Base-by-base conservation (phyloP, 768 basidiomycete genomes). In the Albatrellus ellisii region DNA sequence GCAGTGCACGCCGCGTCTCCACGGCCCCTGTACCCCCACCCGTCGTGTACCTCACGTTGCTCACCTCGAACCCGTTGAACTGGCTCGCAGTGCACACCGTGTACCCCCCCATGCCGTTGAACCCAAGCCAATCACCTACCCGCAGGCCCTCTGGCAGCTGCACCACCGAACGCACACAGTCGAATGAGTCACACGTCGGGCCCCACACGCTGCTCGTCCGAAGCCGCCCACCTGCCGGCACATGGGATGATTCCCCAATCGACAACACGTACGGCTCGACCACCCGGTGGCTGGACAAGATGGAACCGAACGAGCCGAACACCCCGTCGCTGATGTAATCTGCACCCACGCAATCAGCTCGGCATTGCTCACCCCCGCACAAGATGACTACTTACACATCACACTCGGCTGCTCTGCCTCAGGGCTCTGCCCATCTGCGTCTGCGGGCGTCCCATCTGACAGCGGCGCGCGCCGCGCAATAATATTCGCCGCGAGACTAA, bases 321-420 rank as follows among this genome's bases (percentile, higher is more conserved):
- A 98, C 90, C 32, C 94, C 94, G 60, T 98, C 94, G 65, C 97
- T 98, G 73, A 98, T 90, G 68, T 98, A 98, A 68, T 97, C 91
- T 95, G 60, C 26, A 29, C 7, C 27, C n/a, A n/a, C n/a, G n/a
- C n/a, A n/a, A n/a, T n/a, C n/a, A n/a, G n/a, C 14, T 24, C 34
- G 17, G 29, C 29, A 22, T 6, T 25, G 27, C 26, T 11, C 20
- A 12, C 29, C 29, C 12, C 29, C 29, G 29, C 17, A 24, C 25
- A 43, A 32, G 43, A 52, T 55, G 55, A 46, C 42, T 14, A 73
- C 91, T 60, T 63, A 95, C 91, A 95, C 94, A 97, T 99, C 51
- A 90, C 80, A 47, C 64, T 67, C 2, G 78, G 69, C 40, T 69
- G 63, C 44, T 64, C 67, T 28, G 55, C 44, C 40, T 54, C 60